Base-by-base conservation (phyloP, 2,329 filamentous ascomycete genomes). In the Ophiosphaerella korrae region DNA sequence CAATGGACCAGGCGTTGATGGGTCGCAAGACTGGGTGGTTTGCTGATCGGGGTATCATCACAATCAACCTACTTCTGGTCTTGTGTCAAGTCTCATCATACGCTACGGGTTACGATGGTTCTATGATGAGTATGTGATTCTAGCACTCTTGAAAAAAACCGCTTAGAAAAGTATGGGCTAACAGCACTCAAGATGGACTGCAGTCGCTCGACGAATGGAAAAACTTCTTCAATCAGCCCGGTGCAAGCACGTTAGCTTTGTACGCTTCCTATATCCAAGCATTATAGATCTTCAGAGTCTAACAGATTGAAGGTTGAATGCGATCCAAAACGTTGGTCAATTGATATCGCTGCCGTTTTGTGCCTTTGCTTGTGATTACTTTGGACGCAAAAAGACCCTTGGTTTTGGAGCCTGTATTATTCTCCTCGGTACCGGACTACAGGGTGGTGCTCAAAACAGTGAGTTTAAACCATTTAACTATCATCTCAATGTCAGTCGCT, bases 401-500 rank as follows among this genome's bases (percentile, higher is more conserved):
- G 54, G 60, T 7, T 33, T 66, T 18, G 75, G 76, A 5, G 73
- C 74, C 46, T 9, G 68, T 14, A 52, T 78, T 47, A 76, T 77
- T 68, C 60, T 75, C 46, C 24, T 76, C 16, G 76, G 74, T 38
- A 74, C 68, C 3, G 36, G 21, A 21, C 14, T 57, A 14, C 54
- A 57, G 32, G 54, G 51, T n/a, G 37, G 13, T 21, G 46, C 50
- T 9, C 44, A 52, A 29, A 50, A 47, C 14, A 43, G 52, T 55
- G 31, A 23, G 48, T 32, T 45, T 16, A 5, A 32, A 11, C 3
- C 7, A 7, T 29, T 29, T 3, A 29, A 29, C 6, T 29, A 8
- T 29, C 26, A 11, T 29, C 7, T 29, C 26, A 6, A 29, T 7
- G 26, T 11, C 7, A 12, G 7, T 18, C 7, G n/a, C 40, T 42